These are phyloP conservation scores for Sporisorium scitamineum DNA, from an alignment of 1,284 basidiomycete species.

Conservation along the genomic window DNA sequence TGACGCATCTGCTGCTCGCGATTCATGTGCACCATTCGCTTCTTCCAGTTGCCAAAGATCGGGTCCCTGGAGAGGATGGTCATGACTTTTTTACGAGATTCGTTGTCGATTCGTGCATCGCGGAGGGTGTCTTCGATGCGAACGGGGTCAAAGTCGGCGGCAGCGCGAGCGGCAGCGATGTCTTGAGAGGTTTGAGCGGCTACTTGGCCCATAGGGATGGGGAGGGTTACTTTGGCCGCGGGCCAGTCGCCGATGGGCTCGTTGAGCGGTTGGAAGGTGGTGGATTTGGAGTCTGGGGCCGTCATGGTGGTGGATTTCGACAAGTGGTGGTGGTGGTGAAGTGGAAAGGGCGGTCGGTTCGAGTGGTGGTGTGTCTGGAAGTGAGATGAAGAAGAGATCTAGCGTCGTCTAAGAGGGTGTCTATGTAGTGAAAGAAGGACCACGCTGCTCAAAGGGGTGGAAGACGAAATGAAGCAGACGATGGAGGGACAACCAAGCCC, in stretches of 20 bases:
- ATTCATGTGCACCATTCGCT: slow-evolving; percentile 62
- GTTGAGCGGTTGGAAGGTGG: slow-evolving; percentile 46
- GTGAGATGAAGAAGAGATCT: background rate
- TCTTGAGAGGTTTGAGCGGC: slow-evolving; percentile 54
- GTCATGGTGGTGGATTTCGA: slow-evolving; percentile 24
- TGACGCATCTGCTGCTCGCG: slow-evolving; percentile 63
- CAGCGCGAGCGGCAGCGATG: slow-evolving; percentile 48
- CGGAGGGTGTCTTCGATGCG: slow-evolving; percentile 61
- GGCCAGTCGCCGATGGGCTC: slow-evolving; percentile 34
- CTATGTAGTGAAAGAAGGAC: background rate
- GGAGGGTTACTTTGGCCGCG: slow-evolving; percentile 53
- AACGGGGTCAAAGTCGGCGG: slow-evolving; percentile 52
- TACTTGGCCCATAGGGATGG: slow-evolving; percentile 58
- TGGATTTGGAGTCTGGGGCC: slow-evolving; percentile 36
- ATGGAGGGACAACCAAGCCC: background rate
- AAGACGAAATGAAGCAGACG: background rate
- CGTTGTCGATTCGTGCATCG: slow-evolving; percentile 60
- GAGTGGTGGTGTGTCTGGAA: background rate
- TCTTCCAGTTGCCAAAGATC: slow-evolving; percentile 64
- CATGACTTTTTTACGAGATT: slow-evolving; percentile 54
- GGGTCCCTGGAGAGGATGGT: slow-evolving; percentile 49
- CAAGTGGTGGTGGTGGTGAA: background rate
- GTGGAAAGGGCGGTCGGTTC: background rate
- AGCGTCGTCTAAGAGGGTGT: background rate
- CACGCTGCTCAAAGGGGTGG: background rate